Conservation (phyloP, 78 protist species). For the Cavenderia fasciculata region DNA sequence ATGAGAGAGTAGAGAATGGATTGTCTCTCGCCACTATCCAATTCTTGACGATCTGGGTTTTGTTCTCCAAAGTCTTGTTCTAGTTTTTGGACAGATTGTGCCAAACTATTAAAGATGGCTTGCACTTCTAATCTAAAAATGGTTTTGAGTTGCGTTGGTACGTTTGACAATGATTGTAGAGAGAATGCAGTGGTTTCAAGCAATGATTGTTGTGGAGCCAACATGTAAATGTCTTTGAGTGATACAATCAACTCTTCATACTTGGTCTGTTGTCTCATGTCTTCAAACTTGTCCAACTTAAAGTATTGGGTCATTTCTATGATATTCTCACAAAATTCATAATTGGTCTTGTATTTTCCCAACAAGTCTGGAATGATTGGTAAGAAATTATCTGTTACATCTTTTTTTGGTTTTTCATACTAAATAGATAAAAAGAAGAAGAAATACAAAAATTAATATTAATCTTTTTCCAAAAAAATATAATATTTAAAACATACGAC, state of each 20-base stretch:
- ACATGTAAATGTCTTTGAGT: not conserved
- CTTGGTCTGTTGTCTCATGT: conserved; percentile 25
- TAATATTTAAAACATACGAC: not conserved
- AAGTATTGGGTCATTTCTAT: conserved; percentile 36
- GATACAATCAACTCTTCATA: conserved; percentile 9
- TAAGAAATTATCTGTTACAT: conserved; percentile 10
- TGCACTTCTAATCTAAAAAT: not conserved
- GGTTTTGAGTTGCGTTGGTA: conserved; percentile 52
- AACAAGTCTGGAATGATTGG: conserved; percentile 15
- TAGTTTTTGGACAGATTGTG: not conserved
- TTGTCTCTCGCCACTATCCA: not conserved
- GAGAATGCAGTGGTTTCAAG: conserved; percentile 8
- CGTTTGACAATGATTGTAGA: not conserved
- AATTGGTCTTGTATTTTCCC: not conserved
- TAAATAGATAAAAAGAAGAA: no score
- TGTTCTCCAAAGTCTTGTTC: not conserved
- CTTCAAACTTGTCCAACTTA: conserved; percentile 10
- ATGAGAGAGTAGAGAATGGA: not conserved
- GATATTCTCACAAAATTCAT: not conserved
- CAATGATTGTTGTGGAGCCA: not conserved
- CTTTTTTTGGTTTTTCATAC: not conserved
- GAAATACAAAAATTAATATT: no score
- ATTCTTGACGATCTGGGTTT: not conserved
- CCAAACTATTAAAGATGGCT: not conserved
- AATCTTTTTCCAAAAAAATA: no score